Evolutionary conservation across 2,329 filamentous ascomycete genomes (phyloP).

Genomic region (Westerdykella aurantiaca): DNA sequence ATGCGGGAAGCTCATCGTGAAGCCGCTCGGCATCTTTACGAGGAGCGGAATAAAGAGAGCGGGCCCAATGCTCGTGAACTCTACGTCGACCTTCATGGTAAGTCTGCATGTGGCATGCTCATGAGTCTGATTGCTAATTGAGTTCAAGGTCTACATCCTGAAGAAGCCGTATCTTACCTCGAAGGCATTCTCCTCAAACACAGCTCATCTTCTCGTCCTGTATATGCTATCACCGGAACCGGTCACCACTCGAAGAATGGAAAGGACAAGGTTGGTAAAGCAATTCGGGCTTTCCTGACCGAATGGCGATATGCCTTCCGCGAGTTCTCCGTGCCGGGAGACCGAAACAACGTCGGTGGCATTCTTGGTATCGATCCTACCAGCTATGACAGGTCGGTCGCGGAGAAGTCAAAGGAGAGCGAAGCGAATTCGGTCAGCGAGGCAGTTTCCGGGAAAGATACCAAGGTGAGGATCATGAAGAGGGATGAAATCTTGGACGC

Average conservation of each 20-base stretch:
- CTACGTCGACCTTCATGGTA: constrained; percentile 85
- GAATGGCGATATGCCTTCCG: constrained; percentile 95
- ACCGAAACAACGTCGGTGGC: constrained; percentile 71
- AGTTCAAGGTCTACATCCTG: constrained; percentile 70
- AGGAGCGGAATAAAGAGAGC: constrained; percentile 76
- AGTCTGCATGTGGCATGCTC: constrained; percentile 3
- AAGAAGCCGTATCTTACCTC: constrained; percentile 92
- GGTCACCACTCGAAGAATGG: constrained; percentile 98
- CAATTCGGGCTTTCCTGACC: constrained; percentile 81
- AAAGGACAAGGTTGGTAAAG: constrained; percentile 97
- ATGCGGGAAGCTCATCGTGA: constrained; percentile 97
- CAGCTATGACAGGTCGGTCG: constrained; percentile 49
- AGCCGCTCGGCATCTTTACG: constrained; percentile 84
- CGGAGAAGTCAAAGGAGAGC: constrained; percentile 32
- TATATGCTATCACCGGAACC: constrained; percentile 95
- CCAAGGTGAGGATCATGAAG: constrained; percentile 35
- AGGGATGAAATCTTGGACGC: constrained; percentile 33
- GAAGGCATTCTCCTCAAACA: constrained; percentile 84
- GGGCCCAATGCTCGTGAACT: constrained; percentile 60
- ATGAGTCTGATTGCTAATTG: constrained; percentile 6
- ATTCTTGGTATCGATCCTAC: constrained; percentile 60
- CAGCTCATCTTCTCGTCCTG: constrained; percentile 60
- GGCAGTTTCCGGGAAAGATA: constrained; percentile 26
- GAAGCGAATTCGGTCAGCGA: constrained; percentile 17
- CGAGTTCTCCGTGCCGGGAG: constrained; percentile 94